Conservation (phyloP, 2,329 filamentous ascomycete species). For the Claviceps sp. region DNA sequence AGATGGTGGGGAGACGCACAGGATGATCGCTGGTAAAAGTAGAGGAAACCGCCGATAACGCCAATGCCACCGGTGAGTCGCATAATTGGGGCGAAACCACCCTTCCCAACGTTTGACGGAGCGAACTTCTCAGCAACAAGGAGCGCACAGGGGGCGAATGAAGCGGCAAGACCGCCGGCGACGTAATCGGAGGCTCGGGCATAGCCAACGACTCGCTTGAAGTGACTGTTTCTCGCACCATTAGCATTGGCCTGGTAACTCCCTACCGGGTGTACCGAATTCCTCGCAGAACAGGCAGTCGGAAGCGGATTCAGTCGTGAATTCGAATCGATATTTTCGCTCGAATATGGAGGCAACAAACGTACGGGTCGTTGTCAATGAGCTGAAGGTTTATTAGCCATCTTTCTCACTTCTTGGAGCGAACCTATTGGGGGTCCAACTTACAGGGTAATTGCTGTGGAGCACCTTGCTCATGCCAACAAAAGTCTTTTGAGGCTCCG, state of each 20-base stretch:
- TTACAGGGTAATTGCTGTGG: constrained; percentile 75
- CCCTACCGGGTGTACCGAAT: too few species aligned
- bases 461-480: constrained; percentile 53
- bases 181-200: constrained; percentile 75
- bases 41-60: constrained; percentile 63
- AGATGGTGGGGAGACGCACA: constrained; percentile 40
- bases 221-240: constrained; percentile 47
- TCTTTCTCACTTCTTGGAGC: constrained; percentile 7
- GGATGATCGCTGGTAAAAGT: constrained; percentile 72
- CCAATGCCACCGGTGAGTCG: constrained; percentile 64
- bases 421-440: constrained; percentile 22
- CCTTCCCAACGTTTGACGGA: constrained; percentile 72
- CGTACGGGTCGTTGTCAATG: constrained; percentile 97
- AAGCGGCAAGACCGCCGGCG: constrained; percentile 52
- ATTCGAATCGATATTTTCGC: too few species aligned
- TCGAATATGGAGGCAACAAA: constrained; percentile 4
- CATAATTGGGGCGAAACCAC: constrained; percentile 73
- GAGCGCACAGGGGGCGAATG: constrained; percentile 62
- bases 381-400: constrained; percentile 45
- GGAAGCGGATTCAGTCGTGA: too few species aligned
- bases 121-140: constrained; percentile 70
- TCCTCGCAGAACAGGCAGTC: too few species aligned
- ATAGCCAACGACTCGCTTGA: constrained; percentile 81
- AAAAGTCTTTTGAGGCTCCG: constrained; percentile 22
- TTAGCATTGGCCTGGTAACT: constrained; percentile 11